A percentile compares a stretch with the other conserved stretches of the same genome.
These are phyloP conservation scores for Heliosperma pusillum DNA, from an alignment of 148 eudicot genomes.

Conservation along the genomic window DNA sequence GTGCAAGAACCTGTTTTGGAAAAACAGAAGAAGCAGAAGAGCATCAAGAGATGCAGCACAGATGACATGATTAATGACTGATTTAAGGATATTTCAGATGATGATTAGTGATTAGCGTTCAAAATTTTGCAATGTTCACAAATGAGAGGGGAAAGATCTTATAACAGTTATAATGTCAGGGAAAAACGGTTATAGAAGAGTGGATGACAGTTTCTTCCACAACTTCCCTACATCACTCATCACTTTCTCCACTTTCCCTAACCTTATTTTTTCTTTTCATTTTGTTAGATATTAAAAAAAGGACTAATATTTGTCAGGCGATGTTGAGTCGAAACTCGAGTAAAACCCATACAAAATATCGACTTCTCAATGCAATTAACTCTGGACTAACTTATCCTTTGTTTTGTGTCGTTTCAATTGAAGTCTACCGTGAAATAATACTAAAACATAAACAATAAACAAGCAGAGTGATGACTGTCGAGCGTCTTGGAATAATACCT, in stretches of 20 bases:
- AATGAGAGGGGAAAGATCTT: too few relatives aligned
- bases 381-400: too few relatives aligned
- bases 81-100: background rate
- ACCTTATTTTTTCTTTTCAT: too few relatives aligned
- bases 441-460: too few relatives aligned
- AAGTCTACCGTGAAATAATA: background rate
- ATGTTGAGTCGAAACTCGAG: too few relatives aligned
- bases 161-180: background rate
- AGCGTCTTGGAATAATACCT: too few relatives aligned
- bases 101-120: background rate
- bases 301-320: too few relatives aligned
- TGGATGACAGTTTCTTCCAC: conserved; percentile 19
- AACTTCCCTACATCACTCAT: conserved; percentile 2
- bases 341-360: too few relatives aligned
- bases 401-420: too few relatives aligned
- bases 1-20: conserved; percentile 22
- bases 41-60: conserved; percentile 17
- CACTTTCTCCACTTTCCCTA: conserved; percentile 10
- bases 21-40: conserved; percentile 14
- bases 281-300: too few relatives aligned
- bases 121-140: background rate
- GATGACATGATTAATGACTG: conserved; percentile 24
- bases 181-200: conserved; percentile 17
- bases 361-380: too few relatives aligned
- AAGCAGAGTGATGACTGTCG: too few relatives aligned